phyloP scores from a whole-genome alignment of 1,139 yeast genomes.

The Saccharomyces hybrid region DNA sequence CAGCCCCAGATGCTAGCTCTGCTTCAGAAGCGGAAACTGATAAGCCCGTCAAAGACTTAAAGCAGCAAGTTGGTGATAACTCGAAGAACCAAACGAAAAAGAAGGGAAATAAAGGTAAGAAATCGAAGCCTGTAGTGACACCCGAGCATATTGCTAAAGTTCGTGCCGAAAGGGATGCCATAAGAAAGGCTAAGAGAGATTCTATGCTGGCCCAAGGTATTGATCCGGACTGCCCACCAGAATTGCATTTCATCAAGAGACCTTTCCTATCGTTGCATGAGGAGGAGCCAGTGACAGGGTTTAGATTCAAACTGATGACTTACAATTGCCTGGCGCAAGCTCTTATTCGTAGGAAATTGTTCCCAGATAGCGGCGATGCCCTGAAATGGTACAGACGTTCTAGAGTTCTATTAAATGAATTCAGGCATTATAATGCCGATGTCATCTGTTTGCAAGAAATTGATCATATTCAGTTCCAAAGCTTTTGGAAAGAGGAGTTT shows the following conservation, averaged over 20 bases:
- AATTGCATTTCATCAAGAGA: slow-evolving; percentile 47
- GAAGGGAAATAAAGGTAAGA: slow-evolving; percentile 15
- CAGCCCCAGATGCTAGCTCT: background rate
- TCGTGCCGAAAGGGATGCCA: slow-evolving; percentile 40
- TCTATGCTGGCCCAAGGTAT: slow-evolving; percentile 40
- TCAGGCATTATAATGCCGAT: slow-evolving; percentile 60
- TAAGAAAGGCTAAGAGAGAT: slow-evolving; percentile 42
- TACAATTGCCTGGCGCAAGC: slow-evolving; percentile 79
- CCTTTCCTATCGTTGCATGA: slow-evolving; percentile 39
- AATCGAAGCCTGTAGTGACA: slow-evolving; percentile 32
- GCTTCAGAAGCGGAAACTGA: background rate
- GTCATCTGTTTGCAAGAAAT: slow-evolving; percentile 77
- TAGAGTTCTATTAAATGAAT: slow-evolving; percentile 55
- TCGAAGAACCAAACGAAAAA: slow-evolving; percentile 3
- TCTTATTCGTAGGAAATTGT: slow-evolving; percentile 63
- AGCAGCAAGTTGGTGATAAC: background rate
- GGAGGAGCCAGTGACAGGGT: slow-evolving; percentile 14
- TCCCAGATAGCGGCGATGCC: slow-evolving; percentile 78
- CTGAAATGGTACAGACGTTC: slow-evolving; percentile 75
- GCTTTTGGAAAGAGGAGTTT: slow-evolving; percentile 58
- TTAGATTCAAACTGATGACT: slow-evolving; percentile 46
- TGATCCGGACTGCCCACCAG: slow-evolving; percentile 39
- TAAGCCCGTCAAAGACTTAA: background rate
- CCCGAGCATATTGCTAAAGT: slow-evolving; percentile 61
- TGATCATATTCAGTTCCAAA: slow-evolving; percentile 52